A percentile compares a stretch with the other conserved stretches of the same genome.
Evolutionary conservation across 352 stramenopile species (phyloP).

Genomic region (Phytophthora foliorum): DNA sequence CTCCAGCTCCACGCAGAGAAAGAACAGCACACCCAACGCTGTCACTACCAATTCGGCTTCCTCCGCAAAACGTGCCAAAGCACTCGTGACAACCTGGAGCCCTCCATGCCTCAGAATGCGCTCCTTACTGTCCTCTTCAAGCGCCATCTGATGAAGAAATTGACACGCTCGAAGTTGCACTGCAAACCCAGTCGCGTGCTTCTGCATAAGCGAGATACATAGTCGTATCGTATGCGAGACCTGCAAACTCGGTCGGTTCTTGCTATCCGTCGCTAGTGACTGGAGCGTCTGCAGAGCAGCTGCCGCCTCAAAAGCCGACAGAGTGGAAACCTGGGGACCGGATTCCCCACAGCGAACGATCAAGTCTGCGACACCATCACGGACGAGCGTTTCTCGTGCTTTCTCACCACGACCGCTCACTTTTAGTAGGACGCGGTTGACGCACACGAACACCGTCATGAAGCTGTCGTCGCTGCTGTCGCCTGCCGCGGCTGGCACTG

Average conservation of each 20-base stretch:
- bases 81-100: constrained; percentile 43
- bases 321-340: constrained; percentile 5
- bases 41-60: constrained; percentile 54
- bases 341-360: constrained; percentile 43
- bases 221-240: constrained; percentile 40
- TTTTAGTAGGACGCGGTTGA: constrained; percentile 55
- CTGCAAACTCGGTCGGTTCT: constrained; percentile 45
- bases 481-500: background rate
- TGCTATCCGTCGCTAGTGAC: constrained; percentile 52
- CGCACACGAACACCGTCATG: constrained; percentile 49
- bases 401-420: constrained; percentile 54
- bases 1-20: constrained; percentile 62
- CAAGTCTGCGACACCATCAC: constrained; percentile 45
- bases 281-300: constrained; percentile 60
- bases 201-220: constrained; percentile 47
- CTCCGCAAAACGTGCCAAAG: constrained; percentile 42
- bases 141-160: constrained; percentile 75
- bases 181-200: constrained; percentile 29
- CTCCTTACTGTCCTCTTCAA: constrained; percentile 66
- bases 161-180: constrained; percentile 68
- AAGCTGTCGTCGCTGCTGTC: constrained; percentile 19
- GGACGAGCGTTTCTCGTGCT: constrained; percentile 58
- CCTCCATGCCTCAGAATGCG: constrained; percentile 46
- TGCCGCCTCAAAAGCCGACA: constrained; percentile 27
- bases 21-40: constrained; percentile 63